These are phyloP conservation scores for Chlorella sp. DNA, from an alignment of 139 green algal species.

Conservation along the genomic window DNA sequence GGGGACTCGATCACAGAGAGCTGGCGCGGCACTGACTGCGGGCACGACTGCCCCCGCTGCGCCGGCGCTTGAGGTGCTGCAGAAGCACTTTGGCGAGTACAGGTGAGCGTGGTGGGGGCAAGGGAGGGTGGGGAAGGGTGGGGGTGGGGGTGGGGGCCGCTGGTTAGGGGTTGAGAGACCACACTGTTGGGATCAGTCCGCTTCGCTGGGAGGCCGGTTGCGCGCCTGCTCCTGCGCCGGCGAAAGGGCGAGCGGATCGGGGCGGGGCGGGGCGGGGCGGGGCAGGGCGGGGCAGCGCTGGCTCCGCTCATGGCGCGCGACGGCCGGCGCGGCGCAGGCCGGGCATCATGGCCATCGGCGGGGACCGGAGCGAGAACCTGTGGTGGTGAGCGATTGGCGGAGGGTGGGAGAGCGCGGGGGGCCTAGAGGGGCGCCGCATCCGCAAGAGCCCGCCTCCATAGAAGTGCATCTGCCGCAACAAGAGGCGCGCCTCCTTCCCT, in stretches of 20 bases:
- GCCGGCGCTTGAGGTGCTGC: conserved; percentile 3
- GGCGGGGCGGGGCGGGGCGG: too few relatives aligned
- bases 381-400: too few relatives aligned
- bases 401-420: too few relatives aligned
- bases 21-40: conserved; percentile 35
- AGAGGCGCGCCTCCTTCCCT: too few relatives aligned
- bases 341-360: conserved; percentile 29
- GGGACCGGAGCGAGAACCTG: conserved; percentile 49
- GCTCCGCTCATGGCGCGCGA: background rate
- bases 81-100: too few relatives aligned
- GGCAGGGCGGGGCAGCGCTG: too few relatives aligned
- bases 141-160: background rate
- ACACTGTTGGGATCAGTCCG: background rate
- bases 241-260: too few relatives aligned
- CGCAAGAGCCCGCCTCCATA: too few relatives aligned
- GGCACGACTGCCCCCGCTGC: background rate
- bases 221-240: background rate
- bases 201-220: background rate
- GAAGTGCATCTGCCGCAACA: too few relatives aligned
- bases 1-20: conserved; percentile 51
- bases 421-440: too few relatives aligned
- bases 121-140: background rate
- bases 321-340: background rate
- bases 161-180: background rate
- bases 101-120: background rate